Base-by-base conservation (phyloP, 2,329 filamentous ascomycete genomes). In the Pseudocercospora fijiensis region DNA sequence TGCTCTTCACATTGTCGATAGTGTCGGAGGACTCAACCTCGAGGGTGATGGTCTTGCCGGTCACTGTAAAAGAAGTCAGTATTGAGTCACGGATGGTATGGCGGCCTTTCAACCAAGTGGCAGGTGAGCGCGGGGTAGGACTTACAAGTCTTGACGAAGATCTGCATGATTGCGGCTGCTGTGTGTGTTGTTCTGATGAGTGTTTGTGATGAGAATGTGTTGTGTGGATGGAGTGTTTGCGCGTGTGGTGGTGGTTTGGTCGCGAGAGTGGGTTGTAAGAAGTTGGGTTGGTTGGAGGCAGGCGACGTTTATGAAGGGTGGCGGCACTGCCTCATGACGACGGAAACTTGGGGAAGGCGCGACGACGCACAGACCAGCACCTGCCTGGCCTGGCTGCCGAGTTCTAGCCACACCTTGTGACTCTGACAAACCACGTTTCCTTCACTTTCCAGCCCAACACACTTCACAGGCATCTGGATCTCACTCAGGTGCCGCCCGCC, bases 141-240 rank as follows among this genome's bases (percentile, higher is more conserved):
- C 89, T 86, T 84, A 92, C 89, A 86, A 73, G 92, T 96, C 89
- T 96, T 96, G 76, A 96, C 93, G 81, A 96, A 97, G 85, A 97
- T 96, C 86, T 96, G 93, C 93, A 96, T 88, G 80, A 70, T 77
- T 76, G 73, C 65, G 73, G 72, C 69, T 33, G 27, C 11, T 61
- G 64, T 68, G 66, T 60, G 62, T 49, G 72, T 68, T 70, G 56
- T 68, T 58, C 49, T 27, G 55, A 61, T 66, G 53, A 53, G 59
- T 63, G 60, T 64, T 2, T 37, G 33, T 55, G 63, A 53, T 61
- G 62, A 24, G 58, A 58, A 24, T 66, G 63, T 62, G 51, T 20
- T 47, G 55, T 47, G 28, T 65, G 22, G 30, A 58, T 57, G 58
- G 51, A 51, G 26, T 64, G 64, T 41, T 57, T 27, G 57, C 24